Evolutionary conservation across 2,329 filamentous ascomycete genomes (phyloP), one percentile per base, ranked within the genome.

Genomic region (Curvularia sp.): DNA sequence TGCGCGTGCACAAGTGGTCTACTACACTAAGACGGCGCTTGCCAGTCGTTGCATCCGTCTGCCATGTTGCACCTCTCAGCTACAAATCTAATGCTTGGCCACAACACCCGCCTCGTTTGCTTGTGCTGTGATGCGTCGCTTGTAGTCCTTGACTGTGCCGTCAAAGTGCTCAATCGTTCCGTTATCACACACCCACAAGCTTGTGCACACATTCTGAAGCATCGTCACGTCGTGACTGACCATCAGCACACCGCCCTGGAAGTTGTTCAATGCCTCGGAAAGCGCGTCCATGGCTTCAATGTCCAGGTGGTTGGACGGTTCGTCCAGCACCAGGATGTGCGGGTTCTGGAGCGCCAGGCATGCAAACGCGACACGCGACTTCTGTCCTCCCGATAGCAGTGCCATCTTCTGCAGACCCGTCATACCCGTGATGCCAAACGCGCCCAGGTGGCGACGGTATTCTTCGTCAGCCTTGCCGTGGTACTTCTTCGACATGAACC

Each of bases 171-270:
- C 92, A 19, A 99, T 93, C 1, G 89, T 95, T 9, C 95, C 95
- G 58, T 89, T 84, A 77, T 99, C 95, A 74, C 95, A 99, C 63
- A 99, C 94, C 95, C 95, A 99, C 73, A 99, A 80, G 75, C 89
- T 95, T 49, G 84, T 95, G 79, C 95, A 99, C 36, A 99, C 95
- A 52, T 91, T 96, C 82, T 97, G 93, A 78, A 99, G 78, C 92
- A 99, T 97, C 1, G 95, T 98, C 53, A 99, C 95, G 76, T 99
- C 95, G 89, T 99, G 95, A 73, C 91, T 96, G 56, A 99, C 95
- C 93, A 99, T 98, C 71, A 99, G 82, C 55, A 99, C 93, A 77
- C 95, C 95, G 61, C 95, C 95, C 80, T 96, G 86, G 81, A 98
- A 99, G 64, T 89, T 86, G 68, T 87, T 85, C 68, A 99, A 82